Conservation (phyloP, 331 rosid genomes). For the Malus hybrid region DNA sequence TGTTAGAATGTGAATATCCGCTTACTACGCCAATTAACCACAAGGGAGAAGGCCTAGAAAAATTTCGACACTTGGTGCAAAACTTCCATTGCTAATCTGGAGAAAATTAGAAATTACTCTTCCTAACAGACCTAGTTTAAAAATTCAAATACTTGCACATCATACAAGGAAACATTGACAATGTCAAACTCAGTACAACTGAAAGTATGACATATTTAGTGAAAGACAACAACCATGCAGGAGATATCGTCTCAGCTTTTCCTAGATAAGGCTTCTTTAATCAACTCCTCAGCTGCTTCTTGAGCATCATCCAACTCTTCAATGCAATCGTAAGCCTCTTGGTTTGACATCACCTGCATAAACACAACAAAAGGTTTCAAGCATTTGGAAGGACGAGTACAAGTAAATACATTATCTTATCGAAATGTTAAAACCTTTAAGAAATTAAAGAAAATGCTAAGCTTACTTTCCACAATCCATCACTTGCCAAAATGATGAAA, state of each 20-base stretch:
- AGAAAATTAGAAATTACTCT: not conserved
- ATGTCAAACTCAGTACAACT: too few species aligned
- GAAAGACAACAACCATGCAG: conserved; percentile 47
- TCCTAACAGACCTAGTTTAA: not conserved
- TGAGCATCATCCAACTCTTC: conserved; percentile 32
- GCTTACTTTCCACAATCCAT: conserved; percentile 35
- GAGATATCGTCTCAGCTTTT: conserved; percentile 52
- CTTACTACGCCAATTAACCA: too few species aligned
- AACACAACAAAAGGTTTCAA: not conserved
- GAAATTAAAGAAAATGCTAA: not conserved
- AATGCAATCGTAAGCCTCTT: conserved; percentile 49
- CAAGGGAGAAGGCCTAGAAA: too few species aligned
- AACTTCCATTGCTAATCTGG: too few species aligned
- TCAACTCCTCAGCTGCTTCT: conserved; percentile 40
- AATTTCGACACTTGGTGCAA: too few species aligned
- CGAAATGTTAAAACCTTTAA: not conserved
- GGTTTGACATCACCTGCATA: conserved; percentile 56
- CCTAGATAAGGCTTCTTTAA: conserved; percentile 22
- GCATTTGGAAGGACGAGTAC: not conserved
- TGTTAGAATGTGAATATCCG: too few species aligned
- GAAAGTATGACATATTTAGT: not conserved
- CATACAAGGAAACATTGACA: too few species aligned
- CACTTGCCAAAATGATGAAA: conserved; percentile 58
- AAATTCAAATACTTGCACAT: too few species aligned
- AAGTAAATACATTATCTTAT: not conserved